A percentile compares a stretch with the other conserved stretches of the same genome.
phyloP scores from a whole-genome alignment of 164 flowering plant species.

The Santalum album region DNA sequence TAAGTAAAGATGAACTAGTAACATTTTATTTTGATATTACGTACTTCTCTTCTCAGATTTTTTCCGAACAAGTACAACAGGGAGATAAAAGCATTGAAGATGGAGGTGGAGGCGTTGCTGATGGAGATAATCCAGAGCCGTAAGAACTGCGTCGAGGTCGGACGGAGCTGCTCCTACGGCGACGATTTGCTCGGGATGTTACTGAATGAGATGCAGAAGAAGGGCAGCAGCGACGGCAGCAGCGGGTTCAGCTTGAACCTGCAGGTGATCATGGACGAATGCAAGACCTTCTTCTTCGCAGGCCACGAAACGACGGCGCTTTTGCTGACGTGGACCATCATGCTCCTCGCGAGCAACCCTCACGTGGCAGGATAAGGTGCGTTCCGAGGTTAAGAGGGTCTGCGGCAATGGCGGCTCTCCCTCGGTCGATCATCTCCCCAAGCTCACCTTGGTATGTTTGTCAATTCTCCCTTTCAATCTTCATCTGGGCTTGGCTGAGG shows the following conservation, averaged over 20 bases:
- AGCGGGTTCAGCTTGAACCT: constrained; percentile 38
- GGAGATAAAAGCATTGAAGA: constrained; percentile 66
- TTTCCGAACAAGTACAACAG: constrained; percentile 83
- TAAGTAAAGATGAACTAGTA: no score
- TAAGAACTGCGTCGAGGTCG: constrained; percentile 57
- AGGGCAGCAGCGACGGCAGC: constrained; percentile 11
- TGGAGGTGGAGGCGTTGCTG: constrained; percentile 71
- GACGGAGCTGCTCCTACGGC: constrained; percentile 65
- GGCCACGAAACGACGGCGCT: constrained; percentile 96
- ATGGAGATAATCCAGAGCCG: constrained; percentile 89
- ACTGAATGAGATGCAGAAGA: constrained; percentile 62
- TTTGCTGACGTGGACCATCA: constrained; percentile 85
- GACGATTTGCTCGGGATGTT: constrained; percentile 80
- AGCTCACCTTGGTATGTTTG: constrained; percentile 54
- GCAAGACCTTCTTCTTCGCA: constrained; percentile 93
- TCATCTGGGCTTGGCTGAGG: no score
- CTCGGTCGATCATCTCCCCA: constrained; percentile 64
- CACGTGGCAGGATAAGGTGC: constrained; percentile 78
- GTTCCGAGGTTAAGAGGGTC: constrained; percentile 53
- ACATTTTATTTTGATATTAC: no score
- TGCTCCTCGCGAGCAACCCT: constrained; percentile 89
- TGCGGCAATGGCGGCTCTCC: constrained; percentile 52
- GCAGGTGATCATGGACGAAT: constrained; percentile 84
- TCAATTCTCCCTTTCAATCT: no score
- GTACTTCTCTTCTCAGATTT: constrained; percentile 31